A percentile compares a stretch with the other conserved stretches of the same genome.
phyloP scores from a whole-genome alignment of 805 yeast species.

The Saccharomycopsis capsularis region DNA sequence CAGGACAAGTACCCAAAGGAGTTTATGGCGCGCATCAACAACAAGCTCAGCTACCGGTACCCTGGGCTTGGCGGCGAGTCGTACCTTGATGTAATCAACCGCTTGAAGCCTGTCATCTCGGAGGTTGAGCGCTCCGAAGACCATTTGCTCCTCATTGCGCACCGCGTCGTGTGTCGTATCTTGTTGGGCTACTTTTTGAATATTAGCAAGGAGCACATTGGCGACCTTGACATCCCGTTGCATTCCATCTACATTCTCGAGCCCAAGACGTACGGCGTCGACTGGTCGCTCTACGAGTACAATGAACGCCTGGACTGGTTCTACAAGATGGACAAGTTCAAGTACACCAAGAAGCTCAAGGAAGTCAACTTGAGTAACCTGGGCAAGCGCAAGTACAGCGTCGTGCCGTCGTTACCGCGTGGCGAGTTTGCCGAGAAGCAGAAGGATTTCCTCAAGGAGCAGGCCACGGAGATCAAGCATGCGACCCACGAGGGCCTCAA shows the following conservation, averaged over 20 bases:
- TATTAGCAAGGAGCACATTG: constrained; percentile 68
- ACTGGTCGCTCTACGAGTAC: constrained; percentile 84
- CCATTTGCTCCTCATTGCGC: constrained; percentile 76
- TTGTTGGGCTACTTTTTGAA: constrained; percentile 85
- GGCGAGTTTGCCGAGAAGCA: background rate
- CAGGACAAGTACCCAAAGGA: constrained; percentile 67
- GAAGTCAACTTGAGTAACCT: constrained; percentile 15
- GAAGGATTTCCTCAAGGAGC: background rate
- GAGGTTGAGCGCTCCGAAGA: constrained; percentile 90
- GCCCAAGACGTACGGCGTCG: constrained; percentile 93
- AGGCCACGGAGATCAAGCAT: background rate
- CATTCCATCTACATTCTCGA: constrained; percentile 88
- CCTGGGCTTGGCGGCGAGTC: constrained; percentile 99
- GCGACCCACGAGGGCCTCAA: background rate
- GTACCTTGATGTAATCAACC: constrained; percentile 84
- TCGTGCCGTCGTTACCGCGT: constrained; percentile 19
- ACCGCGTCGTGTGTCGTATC: constrained; percentile 85
- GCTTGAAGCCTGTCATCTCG: constrained; percentile 82
- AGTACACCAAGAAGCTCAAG: constrained; percentile 22
- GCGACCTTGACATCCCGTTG: constrained; percentile 86
- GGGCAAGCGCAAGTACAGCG: constrained; percentile 19
- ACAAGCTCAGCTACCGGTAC: constrained; percentile 80
- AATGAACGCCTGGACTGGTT: constrained; percentile 75
- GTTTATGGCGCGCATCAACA: constrained; percentile 63
- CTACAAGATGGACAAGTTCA: constrained; percentile 43